These are phyloP conservation scores for Parastagonospora nodorum DNA, from an alignment of 2,329 filamentous ascomycete species.

Conservation along the genomic window DNA sequence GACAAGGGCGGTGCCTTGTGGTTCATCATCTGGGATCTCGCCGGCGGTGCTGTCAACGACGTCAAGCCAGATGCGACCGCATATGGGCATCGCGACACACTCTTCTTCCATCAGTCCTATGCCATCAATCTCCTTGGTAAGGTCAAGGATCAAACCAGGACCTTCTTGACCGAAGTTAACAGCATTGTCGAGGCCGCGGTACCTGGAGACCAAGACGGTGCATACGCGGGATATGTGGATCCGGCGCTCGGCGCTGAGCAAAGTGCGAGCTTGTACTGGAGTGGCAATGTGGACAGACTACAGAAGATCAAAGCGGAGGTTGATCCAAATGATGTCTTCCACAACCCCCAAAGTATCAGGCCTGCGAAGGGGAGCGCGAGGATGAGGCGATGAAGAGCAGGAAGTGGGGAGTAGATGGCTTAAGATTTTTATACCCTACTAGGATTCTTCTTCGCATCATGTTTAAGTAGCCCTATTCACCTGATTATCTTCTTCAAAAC, in stretches of 20 bases:
- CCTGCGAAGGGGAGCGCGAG: conserved; percentile 16
- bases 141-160: conserved; percentile 42
- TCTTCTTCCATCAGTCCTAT: conserved; percentile 47
- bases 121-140: conserved; percentile 38
- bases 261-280: conserved; percentile 55
- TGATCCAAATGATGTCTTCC: conserved; percentile 47
- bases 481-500: no score
- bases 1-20: conserved; percentile 41
- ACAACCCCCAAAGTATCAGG: conserved; percentile 43
- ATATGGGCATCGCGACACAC: conserved; percentile 38
- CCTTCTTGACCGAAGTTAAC: conserved; percentile 50
- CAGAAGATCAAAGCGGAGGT: conserved; percentile 47
- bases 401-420: background rate
- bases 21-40: conserved; percentile 44
- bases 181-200: conserved; percentile 40
- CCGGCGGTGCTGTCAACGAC: conserved; percentile 41
- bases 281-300: conserved; percentile 42
- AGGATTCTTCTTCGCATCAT: no score
- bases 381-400: background rate
- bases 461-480: no score
- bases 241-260: conserved; percentile 48
- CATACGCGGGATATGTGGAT: conserved; percentile 61
- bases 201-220: conserved; percentile 46
- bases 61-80: conserved; percentile 37
- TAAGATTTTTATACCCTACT: background rate